phyloP scores from a whole-genome alignment of 202 grass and related monocot genomes.

The Panicum virgatum region DNA sequence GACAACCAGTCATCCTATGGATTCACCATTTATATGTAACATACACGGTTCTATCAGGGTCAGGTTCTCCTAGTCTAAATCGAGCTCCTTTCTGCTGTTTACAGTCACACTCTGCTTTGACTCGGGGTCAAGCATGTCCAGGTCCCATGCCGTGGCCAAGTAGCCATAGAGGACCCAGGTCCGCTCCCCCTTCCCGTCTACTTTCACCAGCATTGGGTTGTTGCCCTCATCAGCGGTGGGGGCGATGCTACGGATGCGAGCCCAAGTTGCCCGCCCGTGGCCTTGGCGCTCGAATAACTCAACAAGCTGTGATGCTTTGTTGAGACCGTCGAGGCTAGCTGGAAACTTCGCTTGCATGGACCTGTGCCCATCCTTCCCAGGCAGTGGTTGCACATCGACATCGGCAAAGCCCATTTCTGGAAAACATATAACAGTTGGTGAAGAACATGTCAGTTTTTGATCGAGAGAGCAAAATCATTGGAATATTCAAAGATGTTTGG shows the following conservation, averaged over 20 bases:
- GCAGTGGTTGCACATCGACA: conserved; percentile 43
- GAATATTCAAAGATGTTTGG: background rate
- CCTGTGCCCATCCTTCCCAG: conserved; percentile 63
- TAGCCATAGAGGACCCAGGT: conserved; percentile 71
- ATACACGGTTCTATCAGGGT: conserved; percentile 25
- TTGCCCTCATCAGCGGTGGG: conserved; percentile 24
- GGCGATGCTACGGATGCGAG: conserved; percentile 5
- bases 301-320: conserved; percentile 56
- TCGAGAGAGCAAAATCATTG: background rate
- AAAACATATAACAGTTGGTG: conserved; percentile 13
- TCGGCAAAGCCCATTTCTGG: conserved; percentile 63
- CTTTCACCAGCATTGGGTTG: conserved; percentile 46
- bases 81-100: conserved; percentile 73
- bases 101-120: conserved; percentile 47
- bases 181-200: conserved; percentile 49
- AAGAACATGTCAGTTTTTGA: background rate
- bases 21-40: conserved; percentile 9
- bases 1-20: too few species aligned
- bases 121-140: conserved; percentile 57
- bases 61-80: conserved; percentile 44
- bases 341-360: conserved; percentile 60
- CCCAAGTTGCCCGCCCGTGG: conserved; percentile 51
- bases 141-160: conserved; percentile 65
- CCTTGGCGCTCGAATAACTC: conserved; percentile 50
- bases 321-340: conserved; percentile 55